phyloP scores from a whole-genome alignment of 176 grass and related monocot genomes.

The Musa troglodytarum region DNA sequence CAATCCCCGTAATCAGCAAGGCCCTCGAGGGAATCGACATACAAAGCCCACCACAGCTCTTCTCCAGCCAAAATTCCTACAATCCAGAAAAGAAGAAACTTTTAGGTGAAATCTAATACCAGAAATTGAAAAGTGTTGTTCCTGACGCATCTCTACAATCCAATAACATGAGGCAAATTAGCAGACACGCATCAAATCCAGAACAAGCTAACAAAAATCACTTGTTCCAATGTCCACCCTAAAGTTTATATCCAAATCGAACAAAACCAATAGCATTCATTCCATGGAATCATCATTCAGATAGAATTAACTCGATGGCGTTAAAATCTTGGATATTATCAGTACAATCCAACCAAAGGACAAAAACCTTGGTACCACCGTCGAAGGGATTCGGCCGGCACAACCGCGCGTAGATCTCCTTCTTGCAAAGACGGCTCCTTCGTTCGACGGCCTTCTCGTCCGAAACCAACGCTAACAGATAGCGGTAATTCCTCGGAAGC shows the following conservation, averaged over 20 bases:
- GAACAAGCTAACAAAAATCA: too few relatives aligned
- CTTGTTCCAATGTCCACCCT: too few relatives aligned
- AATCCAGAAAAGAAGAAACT: slow-evolving; percentile 21
- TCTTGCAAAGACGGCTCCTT: slow-evolving; percentile 30
- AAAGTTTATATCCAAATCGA: too few relatives aligned
- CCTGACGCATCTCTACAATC: too few relatives aligned
- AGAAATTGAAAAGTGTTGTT: neutral
- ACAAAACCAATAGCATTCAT: too few relatives aligned
- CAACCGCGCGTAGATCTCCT: slow-evolving; percentile 74
- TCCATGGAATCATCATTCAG: too few relatives aligned
- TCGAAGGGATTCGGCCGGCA: slow-evolving; percentile 56
- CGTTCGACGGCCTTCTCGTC: slow-evolving; percentile 16
- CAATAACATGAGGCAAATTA: too few relatives aligned
- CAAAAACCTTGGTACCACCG: slow-evolving; percentile 39
- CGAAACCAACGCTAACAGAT: slow-evolving; percentile 51
- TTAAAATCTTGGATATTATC: neutral
- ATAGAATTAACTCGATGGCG: too few relatives aligned
- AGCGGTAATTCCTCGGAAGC: slow-evolving; percentile 66
- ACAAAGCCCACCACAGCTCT: slow-evolving; percentile 58
- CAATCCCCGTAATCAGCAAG: slow-evolving; percentile 68
- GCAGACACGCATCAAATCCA: too few relatives aligned
- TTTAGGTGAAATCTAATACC: neutral
- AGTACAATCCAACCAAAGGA: neutral
- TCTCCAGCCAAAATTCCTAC: slow-evolving; percentile 87
- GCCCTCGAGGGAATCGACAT: slow-evolving; percentile 76